Evolutionary conservation across 768 basidiomycete genomes (phyloP).

Genomic region (Russula sp.): DNA sequence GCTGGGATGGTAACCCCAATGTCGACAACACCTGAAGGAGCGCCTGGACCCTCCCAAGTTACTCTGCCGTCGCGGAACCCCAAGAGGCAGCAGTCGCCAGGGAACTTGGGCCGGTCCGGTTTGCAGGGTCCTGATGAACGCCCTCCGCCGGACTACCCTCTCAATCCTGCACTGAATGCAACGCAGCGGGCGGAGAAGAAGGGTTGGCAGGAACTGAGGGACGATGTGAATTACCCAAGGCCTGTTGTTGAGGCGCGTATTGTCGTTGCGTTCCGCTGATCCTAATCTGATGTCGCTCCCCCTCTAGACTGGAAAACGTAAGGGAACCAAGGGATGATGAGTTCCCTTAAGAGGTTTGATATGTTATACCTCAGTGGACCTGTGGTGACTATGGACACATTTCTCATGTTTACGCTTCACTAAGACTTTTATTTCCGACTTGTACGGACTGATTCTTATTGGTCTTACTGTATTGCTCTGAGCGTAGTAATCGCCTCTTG

Average conservation of each 20-base stretch:
- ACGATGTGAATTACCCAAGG: constrained; percentile 11
- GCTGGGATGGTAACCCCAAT: constrained; percentile 25
- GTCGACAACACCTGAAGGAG: neutral
- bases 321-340: neutral
- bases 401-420: neutral
- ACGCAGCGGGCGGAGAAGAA: neutral
- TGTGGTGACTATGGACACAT: neutral
- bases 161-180: constrained; percentile 6
- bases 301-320: constrained; percentile 2
- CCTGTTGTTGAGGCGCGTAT: constrained; percentile 13
- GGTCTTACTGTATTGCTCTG: neutral
- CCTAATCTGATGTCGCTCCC: neutral
- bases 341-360: neutral
- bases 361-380: neutral
- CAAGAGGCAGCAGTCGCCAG: neutral
- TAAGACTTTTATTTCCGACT: neutral
- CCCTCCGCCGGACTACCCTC: constrained; percentile 7
- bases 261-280: neutral
- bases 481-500: neutral
- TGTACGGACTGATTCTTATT: constrained; percentile 3
- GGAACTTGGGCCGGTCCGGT: neutral
- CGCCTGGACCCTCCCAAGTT: neutral
- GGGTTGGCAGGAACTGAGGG: constrained; percentile 3
- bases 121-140: neutral
- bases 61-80: constrained; percentile 20